These are phyloP conservation scores for Rhinocladiella mackenziei DNA, from an alignment of 2,329 filamentous ascomycete genomes.

Conservation along the genomic window DNA sequence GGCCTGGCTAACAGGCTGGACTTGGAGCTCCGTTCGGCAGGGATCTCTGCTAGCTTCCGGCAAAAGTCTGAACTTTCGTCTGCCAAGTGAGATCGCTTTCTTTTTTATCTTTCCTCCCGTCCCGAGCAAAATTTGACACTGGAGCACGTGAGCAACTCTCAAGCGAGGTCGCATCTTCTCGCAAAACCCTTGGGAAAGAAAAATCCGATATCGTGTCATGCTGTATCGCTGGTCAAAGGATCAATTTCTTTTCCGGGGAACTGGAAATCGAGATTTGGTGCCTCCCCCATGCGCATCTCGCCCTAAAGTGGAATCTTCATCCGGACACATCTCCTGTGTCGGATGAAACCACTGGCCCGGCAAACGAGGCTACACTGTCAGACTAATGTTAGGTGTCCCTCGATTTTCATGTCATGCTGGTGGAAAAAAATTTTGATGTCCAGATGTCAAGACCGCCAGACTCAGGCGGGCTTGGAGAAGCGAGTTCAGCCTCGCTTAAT, in stretches of 20 bases:
- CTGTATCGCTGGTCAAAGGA: not conserved
- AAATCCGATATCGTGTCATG: too few relatives aligned
- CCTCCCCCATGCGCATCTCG: not conserved
- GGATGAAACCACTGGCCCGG: too few relatives aligned
- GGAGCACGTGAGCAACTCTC: not conserved
- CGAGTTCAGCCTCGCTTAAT: too few relatives aligned
- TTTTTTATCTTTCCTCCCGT: slow-evolving; percentile 1
- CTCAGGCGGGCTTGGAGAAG: too few relatives aligned
- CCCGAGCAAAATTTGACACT: not conserved
- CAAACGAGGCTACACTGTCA: too few relatives aligned
- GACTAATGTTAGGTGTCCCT: too few relatives aligned
- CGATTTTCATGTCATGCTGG: too few relatives aligned
- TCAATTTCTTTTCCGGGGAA: not conserved
- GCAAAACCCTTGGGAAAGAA: too few relatives aligned
- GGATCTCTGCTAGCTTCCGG: not conserved
- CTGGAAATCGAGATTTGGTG: not conserved
- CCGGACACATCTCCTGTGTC: not conserved
- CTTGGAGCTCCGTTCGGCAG: not conserved
- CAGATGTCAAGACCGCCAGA: too few relatives aligned
- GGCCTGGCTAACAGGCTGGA: not conserved
- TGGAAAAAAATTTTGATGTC: too few relatives aligned
- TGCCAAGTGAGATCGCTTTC: not conserved
- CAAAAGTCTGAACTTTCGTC: slow-evolving; percentile 5
- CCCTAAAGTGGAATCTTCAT: not conserved
- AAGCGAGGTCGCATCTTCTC: not conserved